phyloP scores from a whole-genome alignment of 2,329 filamentous ascomycete species.

The Trichoderma koningiopsis region DNA sequence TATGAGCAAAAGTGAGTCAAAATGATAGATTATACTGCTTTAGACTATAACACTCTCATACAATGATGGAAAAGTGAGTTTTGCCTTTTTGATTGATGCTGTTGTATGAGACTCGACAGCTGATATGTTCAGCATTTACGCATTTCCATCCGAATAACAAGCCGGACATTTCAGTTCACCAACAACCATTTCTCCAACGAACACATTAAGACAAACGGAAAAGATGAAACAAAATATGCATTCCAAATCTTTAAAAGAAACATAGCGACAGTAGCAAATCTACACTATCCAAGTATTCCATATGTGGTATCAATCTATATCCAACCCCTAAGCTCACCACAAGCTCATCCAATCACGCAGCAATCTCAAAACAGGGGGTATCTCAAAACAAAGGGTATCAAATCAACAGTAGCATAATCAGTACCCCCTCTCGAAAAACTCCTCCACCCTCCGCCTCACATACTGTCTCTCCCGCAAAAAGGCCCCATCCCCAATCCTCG shows the following conservation, averaged over 20 bases:
- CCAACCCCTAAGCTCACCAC: background rate
- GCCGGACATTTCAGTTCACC: no score
- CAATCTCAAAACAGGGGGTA: no score
- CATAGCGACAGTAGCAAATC: background rate
- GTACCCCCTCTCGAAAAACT: background rate
- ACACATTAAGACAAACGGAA: no score
- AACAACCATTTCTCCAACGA: no score
- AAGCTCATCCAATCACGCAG: background rate
- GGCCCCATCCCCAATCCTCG: background rate
- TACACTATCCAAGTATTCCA: background rate
- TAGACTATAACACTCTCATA: background rate
- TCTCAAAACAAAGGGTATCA: background rate
- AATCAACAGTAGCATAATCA: background rate
- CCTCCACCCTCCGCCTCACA: background rate
- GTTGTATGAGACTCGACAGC: no score
- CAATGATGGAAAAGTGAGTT: no score
- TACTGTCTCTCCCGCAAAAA: background rate
- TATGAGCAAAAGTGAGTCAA: background rate
- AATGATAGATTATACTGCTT: background rate
- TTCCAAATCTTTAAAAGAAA: background rate
- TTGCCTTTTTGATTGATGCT: no score
- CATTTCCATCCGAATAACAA: no score
- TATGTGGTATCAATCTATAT: background rate
- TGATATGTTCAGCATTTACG: fast-evolving
- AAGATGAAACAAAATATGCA: background rate